Percentiles rank a stretch among this genome's conserved stretches.
phyloP scores from a whole-genome alignment of 768 basidiomycete species.

The Termitomyces sp. region DNA sequence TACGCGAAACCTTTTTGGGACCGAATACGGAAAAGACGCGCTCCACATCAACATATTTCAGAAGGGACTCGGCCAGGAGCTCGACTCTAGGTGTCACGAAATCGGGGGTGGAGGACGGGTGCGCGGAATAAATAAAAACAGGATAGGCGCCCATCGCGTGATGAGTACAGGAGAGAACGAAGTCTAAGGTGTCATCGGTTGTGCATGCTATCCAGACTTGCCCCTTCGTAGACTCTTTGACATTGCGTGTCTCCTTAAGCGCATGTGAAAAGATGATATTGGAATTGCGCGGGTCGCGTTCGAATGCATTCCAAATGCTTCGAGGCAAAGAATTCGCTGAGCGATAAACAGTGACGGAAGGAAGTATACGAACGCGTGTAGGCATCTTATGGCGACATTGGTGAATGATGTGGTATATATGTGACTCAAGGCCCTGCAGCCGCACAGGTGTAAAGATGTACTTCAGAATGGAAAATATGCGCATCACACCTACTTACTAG shows the following conservation, averaged over 20 bases:
- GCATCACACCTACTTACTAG: conserved; percentile 4
- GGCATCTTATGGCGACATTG: conserved; percentile 4
- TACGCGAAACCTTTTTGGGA: not conserved
- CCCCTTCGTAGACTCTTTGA: not conserved
- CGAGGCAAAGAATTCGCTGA: conserved; percentile 26
- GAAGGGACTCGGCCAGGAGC: not conserved
- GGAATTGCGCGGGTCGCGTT: conserved; percentile 20
- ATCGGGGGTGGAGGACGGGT: not conserved
- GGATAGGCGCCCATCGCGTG: conserved; percentile 9
- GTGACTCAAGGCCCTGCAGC: not conserved
- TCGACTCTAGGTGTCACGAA: conserved; percentile 3
- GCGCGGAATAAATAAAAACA: conserved; percentile 8
- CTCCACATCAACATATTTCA: not conserved
- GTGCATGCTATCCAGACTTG: conserved; percentile 34
- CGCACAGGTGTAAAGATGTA: conserved; percentile 3
- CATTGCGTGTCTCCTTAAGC: conserved; percentile 4
- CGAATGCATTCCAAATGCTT: conserved; percentile 24
- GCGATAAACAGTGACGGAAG: conserved; percentile 10
- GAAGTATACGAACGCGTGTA: not conserved
- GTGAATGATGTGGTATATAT: not conserved
- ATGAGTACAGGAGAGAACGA: conserved; percentile 7
- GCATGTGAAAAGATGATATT: conserved; percentile 20
- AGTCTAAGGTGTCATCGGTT: conserved; percentile 10
- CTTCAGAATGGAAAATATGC: not conserved
- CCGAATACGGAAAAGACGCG: conserved; percentile 11